Evolutionary conservation across 768 basidiomycete genomes (phyloP), one percentile per base, ranked within the genome.

Genomic region (Xerocomus potaroensis): DNA sequence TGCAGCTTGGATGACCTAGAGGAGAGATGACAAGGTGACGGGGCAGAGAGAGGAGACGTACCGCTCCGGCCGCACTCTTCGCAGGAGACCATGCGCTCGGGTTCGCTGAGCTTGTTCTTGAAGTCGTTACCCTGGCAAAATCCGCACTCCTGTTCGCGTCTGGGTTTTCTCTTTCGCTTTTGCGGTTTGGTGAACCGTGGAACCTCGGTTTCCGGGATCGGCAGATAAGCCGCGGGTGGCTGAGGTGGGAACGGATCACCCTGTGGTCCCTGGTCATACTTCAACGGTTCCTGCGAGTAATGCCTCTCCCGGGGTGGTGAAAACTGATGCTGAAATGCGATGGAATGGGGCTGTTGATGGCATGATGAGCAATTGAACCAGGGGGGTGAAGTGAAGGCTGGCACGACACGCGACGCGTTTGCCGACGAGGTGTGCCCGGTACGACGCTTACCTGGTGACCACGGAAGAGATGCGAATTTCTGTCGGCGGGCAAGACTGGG

Each of bases 1-100:
- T 75, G 63, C 94, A 98, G 37, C 80, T 83, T n/a, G 86, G 85
- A 66, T 98, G 94, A 23, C 86, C 91, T 91, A 35, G 45, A 34
- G 14, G 8, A 44, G 1, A 31, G 18, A 41, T 34, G 33, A 43
- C 26, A 48, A 48, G 27, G 18, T 21, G 22, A 19, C 38, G n/a
- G 30, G 14, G 36, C 21, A 8, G 6, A 38, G 12, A 1, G 23
- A n/a, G 35, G 47, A 43, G 38, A 70, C 77, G 44, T 59, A 87
- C 94, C 90, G 57, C 84, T 91, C 37, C 87, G 78, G 2, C 87
- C 87, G 64, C 93, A 97, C 53, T 84, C 82, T 50, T 73, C 70
- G 64, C 93, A 97, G 48, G 81, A 81, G 18, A 87, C 74, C 81
- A 95, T 81, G 18, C 58, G 56, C 60, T 96, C 93, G 9, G 73